Evolutionary conservation across 177 flowering plant genomes (phyloP), one percentile per base, ranked within the genome.

Genomic region (Vitis hybrid): DNA sequence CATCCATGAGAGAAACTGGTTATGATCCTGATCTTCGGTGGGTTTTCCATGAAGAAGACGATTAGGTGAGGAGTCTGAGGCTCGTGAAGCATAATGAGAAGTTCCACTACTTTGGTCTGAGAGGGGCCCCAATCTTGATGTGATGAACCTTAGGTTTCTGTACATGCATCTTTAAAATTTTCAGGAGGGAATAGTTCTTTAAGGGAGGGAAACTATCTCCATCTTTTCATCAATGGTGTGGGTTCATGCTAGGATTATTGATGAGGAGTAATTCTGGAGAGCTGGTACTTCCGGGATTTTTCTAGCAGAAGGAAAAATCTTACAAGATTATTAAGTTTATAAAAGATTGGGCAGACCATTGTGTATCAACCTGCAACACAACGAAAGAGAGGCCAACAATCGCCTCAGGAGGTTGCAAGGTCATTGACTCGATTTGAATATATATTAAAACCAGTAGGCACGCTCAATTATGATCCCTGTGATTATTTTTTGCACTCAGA

Each of bases 21-120:
- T 81, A 81, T 58, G 69, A 74, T 46, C 77, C 81, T 65, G 81
- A 77, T 70, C 61, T 69, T 24, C 30, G 63, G 24, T 77, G 70
- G 70, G 68, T 62, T 18, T 58, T 66, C 35, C 73, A 75, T 69
- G 74, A 71, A 70, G 77, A 76, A 67, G 80, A 70, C n/a, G 72
- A 70, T 19, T 72, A 75, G 50, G 50, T 24, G 46, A 71, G 68
- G 30, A 32, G 21, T 46, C 65, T 14, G 67, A 63, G 62, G 62
- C 71, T 70, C 40, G 52, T 35, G 6, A 55, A 56, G 9, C 68
- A 70, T 52, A 56, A 66, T 60, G 74, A 71, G 69, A 58, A 63
- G 66, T 35, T 71, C 11, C 4, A 17, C 21, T 10, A 13, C 14
- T 4, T n/a, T 54, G 56, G 56, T n/a, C 27, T 24, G 27, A 35